These are phyloP conservation scores for Alternaria incomplexa DNA, from an alignment of 2,329 filamentous ascomycete species.

Conservation along the genomic window DNA sequence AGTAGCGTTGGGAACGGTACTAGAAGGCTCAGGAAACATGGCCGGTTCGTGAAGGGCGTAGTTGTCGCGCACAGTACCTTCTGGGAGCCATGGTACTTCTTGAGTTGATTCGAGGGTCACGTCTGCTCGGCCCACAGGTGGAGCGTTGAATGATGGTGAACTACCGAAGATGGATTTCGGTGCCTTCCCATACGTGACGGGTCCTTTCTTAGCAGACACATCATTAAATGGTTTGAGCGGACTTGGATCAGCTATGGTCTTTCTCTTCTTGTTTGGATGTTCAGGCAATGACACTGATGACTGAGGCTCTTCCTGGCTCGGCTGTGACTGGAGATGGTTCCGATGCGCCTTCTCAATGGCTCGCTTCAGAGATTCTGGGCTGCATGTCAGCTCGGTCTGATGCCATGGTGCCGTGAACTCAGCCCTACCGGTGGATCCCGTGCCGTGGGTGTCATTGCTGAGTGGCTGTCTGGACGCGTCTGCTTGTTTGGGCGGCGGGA, in stretches of 20 bases:
- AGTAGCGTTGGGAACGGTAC: constrained; percentile 51
- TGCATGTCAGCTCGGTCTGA: not conserved
- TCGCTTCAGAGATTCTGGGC: constrained; percentile 30
- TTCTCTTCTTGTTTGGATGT: constrained; percentile 32
- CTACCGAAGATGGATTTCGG: constrained; percentile 8
- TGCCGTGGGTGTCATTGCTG: constrained; percentile 19
- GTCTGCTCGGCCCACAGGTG: not conserved
- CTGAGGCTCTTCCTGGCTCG: constrained; percentile 16
- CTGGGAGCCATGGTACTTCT: constrained; percentile 26
- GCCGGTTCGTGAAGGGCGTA: constrained; percentile 50
- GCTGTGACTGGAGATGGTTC: constrained; percentile 28
- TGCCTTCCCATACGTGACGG: constrained; percentile 16
- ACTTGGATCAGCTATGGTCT: constrained; percentile 17
- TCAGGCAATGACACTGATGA: constrained; percentile 28
- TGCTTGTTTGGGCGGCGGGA: constrained; percentile 12
- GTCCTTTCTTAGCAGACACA: not conserved
- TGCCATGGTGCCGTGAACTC: not conserved
- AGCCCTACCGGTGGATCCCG: constrained; percentile 39
- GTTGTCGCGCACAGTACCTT: constrained; percentile 43
- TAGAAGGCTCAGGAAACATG: constrained; percentile 51
- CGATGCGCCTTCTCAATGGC: constrained; percentile 34
- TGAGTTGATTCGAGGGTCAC: not conserved
- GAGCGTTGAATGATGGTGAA: constrained; percentile 1
- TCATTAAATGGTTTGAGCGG: not conserved
- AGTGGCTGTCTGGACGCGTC: constrained; percentile 23